Base-by-base conservation (phyloP, 305 asterid genomes). In the Fraxinus sp. region DNA sequence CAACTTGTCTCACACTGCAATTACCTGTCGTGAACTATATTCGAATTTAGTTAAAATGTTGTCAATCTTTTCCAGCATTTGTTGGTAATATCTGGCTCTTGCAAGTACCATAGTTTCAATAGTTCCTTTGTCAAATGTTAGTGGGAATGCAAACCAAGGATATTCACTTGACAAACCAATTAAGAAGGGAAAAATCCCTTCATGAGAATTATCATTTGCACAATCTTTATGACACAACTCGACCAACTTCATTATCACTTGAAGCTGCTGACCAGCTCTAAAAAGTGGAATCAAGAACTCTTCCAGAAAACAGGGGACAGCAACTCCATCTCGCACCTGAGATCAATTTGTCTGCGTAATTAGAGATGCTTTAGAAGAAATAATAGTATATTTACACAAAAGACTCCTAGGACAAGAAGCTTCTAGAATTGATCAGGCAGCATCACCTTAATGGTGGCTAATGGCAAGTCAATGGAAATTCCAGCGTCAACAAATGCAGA, bases 221-320 rank as follows among this genome's bases (percentile, higher is more conserved):
- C 91, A 92, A 82, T 83, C 87, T 87, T 76, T 84, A 81, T 86
- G 86, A 76, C 93, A 93, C 80, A 92, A 85, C 87, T 97, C 98
- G 36, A 94, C 91, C 92, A 97, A 88, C 87, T 93, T 92, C 90
- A 87, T 86, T 82, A 97, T 85, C 84, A 94, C 94, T 93, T 94
- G 99, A 86, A 94, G 97, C 90, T 97, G 99, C 89, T 92, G 98
- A 83, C 99, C 99, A 86, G 97, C 94, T 92, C 98, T 91, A 80
- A 96, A 91, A 76, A 97, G 94, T 72, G 95, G 97, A 87, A 87
- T 86, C 75, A 89, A 88, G 78, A 92, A 92, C 84, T 92, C 96
- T 86, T 93, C 92, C 59, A 97, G 93, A 89, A 97, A 97, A 84
- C 92, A 93, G 77, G 99, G 99, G 11, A 94, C 86, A 62, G 86